These are phyloP conservation scores for Botrytis squamosa DNA, from an alignment of 2,329 filamentous ascomycete species.

Conservation along the genomic window DNA sequence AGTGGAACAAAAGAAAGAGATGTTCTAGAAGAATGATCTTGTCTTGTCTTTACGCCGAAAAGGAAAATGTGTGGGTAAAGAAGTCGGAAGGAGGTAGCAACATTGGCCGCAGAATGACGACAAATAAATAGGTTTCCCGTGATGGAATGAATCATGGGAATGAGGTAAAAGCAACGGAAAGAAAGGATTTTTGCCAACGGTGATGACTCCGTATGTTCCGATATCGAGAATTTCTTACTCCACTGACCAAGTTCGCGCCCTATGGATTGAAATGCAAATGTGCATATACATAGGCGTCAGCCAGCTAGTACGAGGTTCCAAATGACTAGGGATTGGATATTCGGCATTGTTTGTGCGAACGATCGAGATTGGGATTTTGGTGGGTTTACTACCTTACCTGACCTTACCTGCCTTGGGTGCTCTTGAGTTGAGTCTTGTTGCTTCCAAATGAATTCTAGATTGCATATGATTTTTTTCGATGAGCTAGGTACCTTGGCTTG, in stretches of 20 bases:
- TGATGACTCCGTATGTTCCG: not conserved
- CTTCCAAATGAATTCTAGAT: not conserved
- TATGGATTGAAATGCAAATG: not conserved
- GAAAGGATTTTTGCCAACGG: not conserved
- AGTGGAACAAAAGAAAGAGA: constrained; percentile 17
- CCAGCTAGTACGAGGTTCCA: not conserved
- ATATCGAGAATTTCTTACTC: not conserved
- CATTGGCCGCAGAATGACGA: not conserved
- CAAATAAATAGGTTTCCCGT: constrained; percentile 3
- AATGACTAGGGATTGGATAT: not conserved
- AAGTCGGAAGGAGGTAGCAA: not conserved
- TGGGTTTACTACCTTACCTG: not conserved
- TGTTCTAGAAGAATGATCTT: constrained; percentile 7
- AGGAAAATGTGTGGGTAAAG: not conserved
- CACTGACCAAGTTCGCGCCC: not conserved
- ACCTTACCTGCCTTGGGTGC: not conserved
- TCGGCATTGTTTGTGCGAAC: not conserved
- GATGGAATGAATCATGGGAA: not conserved
- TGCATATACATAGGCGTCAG: not conserved
- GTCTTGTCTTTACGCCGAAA: constrained; percentile 5
- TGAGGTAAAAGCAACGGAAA: not conserved
- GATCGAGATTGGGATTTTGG: not conserved
- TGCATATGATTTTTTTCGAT: not conserved
- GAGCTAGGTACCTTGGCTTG: not conserved
- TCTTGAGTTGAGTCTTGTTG: not conserved